Conservation (phyloP, 345 rosid species). For the Syzygium aqueum region DNA sequence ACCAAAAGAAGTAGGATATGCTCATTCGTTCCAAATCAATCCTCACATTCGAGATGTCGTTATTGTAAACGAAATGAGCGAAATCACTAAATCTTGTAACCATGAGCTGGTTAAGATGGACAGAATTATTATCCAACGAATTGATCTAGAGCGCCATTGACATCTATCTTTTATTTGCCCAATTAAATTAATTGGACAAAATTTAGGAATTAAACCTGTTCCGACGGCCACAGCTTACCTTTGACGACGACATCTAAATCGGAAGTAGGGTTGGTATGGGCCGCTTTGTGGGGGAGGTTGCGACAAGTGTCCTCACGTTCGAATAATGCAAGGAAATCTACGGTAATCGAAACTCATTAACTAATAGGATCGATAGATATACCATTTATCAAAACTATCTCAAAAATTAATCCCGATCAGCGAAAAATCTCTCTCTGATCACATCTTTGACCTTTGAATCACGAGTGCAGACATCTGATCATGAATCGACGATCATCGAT, state of each 20-base stretch:
- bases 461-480: fast-evolving
- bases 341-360: not conserved
- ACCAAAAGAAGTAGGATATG: not conserved
- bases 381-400: fast-evolving
- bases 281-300: too few species aligned
- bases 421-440: fast-evolving
- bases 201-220: too few species aligned
- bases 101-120: not conserved
- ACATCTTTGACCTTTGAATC: not conserved
- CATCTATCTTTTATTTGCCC: too few species aligned
- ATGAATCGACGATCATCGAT: fast-evolving
- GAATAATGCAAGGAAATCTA: too few species aligned
- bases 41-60: not conserved
- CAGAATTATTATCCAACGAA: not conserved
- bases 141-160: too few species aligned
- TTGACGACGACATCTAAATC: too few species aligned
- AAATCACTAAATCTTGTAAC: not conserved
- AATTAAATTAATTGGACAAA: too few species aligned
- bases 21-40: not conserved
- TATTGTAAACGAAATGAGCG: not conserved
- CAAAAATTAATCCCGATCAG: fast-evolving
- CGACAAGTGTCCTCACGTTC: too few species aligned
- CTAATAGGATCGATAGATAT: not conserved
- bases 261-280: too few species aligned
- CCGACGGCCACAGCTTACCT: too few species aligned